phyloP scores from a whole-genome alignment of 768 basidiomycete genomes.

The Macrolepiota fuliginosa region DNA sequence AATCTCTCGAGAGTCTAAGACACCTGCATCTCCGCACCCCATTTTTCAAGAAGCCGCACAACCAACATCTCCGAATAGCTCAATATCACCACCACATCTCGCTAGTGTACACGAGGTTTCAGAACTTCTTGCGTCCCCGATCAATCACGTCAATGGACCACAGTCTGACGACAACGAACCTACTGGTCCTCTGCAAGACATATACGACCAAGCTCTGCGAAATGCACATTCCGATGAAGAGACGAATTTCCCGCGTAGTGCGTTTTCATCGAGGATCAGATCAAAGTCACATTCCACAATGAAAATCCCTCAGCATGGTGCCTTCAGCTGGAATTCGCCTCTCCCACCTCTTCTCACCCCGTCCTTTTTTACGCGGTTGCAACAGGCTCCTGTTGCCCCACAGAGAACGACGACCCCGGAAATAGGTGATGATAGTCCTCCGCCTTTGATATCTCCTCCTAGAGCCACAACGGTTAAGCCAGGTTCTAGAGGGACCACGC shows the following conservation, averaged over 20 bases:
- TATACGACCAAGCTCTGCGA: constrained; percentile 2
- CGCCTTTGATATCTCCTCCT: too few relatives aligned
- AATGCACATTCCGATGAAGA: not conserved
- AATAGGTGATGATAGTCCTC: not conserved
- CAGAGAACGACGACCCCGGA: not conserved
- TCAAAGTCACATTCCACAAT: not conserved
- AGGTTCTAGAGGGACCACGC: not conserved
- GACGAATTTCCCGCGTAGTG: not conserved
- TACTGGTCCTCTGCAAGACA: not conserved
- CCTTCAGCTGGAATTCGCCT: not conserved
- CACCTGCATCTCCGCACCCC: not conserved
- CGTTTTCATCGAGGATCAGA: not conserved
- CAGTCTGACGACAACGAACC: not conserved
- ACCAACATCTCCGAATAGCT: not conserved
- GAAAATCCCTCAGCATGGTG: not conserved
- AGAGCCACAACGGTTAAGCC: too few relatives aligned
- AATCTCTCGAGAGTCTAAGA: too few relatives aligned
- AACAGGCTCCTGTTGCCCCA: not conserved
- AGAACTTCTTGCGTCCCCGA: not conserved
- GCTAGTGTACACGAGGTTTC: not conserved
- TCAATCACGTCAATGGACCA: not conserved
- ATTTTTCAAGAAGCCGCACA: not conserved
- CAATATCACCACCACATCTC: not conserved
- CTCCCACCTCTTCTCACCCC: constrained; percentile 7
- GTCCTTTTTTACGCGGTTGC: constrained; percentile 1